Evolutionary conservation across 2,329 filamentous ascomycete genomes (phyloP), one percentile per base, ranked within the genome.

Genomic region (Cryphonectria parasitica): DNA sequence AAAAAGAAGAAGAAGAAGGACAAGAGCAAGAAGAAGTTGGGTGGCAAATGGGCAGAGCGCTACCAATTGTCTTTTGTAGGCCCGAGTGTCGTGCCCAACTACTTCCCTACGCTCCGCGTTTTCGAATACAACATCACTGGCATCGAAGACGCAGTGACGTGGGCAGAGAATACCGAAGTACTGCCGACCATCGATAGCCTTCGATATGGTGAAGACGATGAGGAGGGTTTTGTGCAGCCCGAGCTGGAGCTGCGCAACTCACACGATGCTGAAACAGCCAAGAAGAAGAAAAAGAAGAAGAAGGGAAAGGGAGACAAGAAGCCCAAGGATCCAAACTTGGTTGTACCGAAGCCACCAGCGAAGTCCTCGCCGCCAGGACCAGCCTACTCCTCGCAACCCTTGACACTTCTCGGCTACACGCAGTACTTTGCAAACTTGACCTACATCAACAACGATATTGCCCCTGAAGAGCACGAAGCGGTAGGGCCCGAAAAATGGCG

Each of bases 371-470:
- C 89, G 7, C 95, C 95, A 0, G 96, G 96, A 0, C 96, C 96
- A 0, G 96, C 93, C 10, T 98, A 99, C 80, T 94, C 91, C 28
- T 90, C 92, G 10, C 96, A 99, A 78, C 84, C 93, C 0, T 84
- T 98, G 52, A 92, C 93, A 0, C 84, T 95, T 73, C 86, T 91
- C 3, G 90, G 93, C 6, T 98, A 94, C 80, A 94, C 90, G 4
- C 96, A 99, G 77, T 98, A 97, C 80, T 98, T 90, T 80, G 94
- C 95, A 72, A 99, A 99, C 79, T 83, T 99, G n/a, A 98, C 95
- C 0, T 83, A 89, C 71, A 91, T 97, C 81, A 97, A 98, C 81
- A 92, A 94, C 75, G 88, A 92, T 71, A 85, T 90, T 1, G 34
- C 22, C n/a, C 13, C 17, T 4, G 43, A 77, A 3, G 70, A 54